Evolutionary conservation across 306 rosid genomes (phyloP), one percentile per base, ranked within the genome.

Genomic region (Cucurbita maxima): DNA sequence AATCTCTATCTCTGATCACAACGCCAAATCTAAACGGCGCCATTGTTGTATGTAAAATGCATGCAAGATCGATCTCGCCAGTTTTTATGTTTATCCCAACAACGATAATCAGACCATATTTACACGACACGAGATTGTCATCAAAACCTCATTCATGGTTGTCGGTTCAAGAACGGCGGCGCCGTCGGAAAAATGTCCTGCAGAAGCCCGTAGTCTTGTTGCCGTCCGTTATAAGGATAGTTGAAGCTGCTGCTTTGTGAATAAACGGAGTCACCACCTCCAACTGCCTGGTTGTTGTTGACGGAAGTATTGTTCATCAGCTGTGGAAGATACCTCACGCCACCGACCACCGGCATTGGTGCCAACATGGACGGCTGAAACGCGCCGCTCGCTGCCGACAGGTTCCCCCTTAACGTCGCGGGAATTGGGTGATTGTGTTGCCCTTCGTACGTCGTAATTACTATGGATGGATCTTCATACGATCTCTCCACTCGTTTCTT

Each of bases 401-500:
- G 43, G 18, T 45, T 61, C 37, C 78, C 78, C 37, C 78, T 45
- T 8, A 58, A 10, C 0, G 89, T 82, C 4, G 90, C 79, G 62
- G 94, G 90, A 53, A 88, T 81, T 12, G 87, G 90, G 76, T 88
- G 94, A 66, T 86, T 88, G 84, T 88, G 94, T 77, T 88, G 94
- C 58, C 90, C 94, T 84, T 88, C 94, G 30, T 88, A 88, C 0
- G 94, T 88, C 47, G 90, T 88, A 64, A 88, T 84, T 81, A 88
- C 94, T 16, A 82, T 84, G 7, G 89, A 78, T 76, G 90, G 94
- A 64, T 88, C 94, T 50, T 84, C 77, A 52, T 10, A 88, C 30
- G 87, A 88, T 72, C 94, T 86, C 77, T 88, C 94, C n/a, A 88
- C 94, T 5, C 94, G 86, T 76, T 86, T 88, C 79, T 88, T 88